These are phyloP conservation scores for Pelargonium fulgidum DNA, from an alignment of 441 rosid genomes.

Conservation along the genomic window DNA sequence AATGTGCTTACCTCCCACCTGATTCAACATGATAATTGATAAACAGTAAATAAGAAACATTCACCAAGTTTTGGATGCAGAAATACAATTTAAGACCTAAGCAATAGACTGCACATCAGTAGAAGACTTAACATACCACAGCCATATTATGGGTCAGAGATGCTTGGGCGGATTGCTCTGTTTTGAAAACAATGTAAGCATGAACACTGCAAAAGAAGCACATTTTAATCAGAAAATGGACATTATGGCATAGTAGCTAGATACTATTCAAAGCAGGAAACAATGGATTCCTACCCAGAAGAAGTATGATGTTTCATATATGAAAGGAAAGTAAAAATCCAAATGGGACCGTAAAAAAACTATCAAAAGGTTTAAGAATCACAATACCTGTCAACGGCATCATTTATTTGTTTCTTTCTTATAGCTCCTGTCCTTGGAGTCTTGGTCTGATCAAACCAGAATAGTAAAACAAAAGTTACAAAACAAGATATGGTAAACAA, in stretches of 20 bases:
- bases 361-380: not conserved
- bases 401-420: slow-evolving; percentile 62
- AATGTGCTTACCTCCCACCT: slow-evolving; percentile 85
- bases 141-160: slow-evolving; percentile 83
- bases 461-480: not conserved
- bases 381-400: slow-evolving; percentile 62
- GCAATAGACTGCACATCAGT: not conserved
- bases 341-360: not conserved
- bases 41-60: slow-evolving; percentile 1
- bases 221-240: slow-evolving; percentile 10
- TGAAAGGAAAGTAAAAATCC: not conserved
- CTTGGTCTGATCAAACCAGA: slow-evolving; percentile 54
- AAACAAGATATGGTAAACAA: slow-evolving; percentile 5
- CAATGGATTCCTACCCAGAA: not conserved
- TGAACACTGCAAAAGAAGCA: slow-evolving; percentile 55
- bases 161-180: slow-evolving; percentile 75
- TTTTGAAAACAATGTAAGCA: slow-evolving; percentile 79
- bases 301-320: not conserved
- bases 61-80: not conserved
- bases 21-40: slow-evolving; percentile 11
- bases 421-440: slow-evolving; percentile 77
- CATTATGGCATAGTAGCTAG: not conserved
- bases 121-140: slow-evolving; percentile 42
- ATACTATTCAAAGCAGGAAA: not conserved
- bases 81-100: not conserved